Base-by-base conservation (phyloP, 129 eudicot genomes). In the Centella asiatica region DNA sequence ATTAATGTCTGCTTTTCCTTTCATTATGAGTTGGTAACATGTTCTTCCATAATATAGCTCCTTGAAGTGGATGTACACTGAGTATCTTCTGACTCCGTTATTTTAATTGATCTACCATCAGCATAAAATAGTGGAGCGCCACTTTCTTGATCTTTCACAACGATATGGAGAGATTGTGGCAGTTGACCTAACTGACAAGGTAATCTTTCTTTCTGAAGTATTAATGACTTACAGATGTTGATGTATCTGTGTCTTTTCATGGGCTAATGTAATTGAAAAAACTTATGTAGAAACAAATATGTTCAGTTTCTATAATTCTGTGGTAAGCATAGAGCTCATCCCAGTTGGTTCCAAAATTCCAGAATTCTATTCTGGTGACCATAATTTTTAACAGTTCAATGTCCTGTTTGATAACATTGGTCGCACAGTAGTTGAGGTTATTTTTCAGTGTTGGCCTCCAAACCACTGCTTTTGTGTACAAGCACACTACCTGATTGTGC, bases 171-270 rank as follows among this genome's bases (percentile, higher is more conserved):
- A 81, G 58, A 71, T 74, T 46, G 67, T 88, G 64, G 99, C 90
- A 36, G 78, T 93, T 67, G 96, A 93, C 83, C 76, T 93, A 52
- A 93, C 96, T 20, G 86, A 93, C 74, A 75, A 93, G 87, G 99
- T 85, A 23, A 71, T 22, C 46, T 62, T 11, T 45, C 53, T 31
- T 27, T 54, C n/a, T 19, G 9, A 45, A 66, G 52, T 39, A 34
- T 26, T 22, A 28, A 52, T n/a, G n/a, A n/a, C n/a, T n/a, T n/a
- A n/a, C 49, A 23, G 24, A 20, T 6, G 65, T 39, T 31, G 59
- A 1, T 42, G 37, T 26, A 18, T 46, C 47, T 37, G 5, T 25
- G 26, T 66, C 25, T 69, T 26, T 5, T 39, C 22, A 6, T 46
- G 5, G 22, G 36, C 18, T 0, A 29, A 26, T n/a, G n/a, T n/a